Evolutionary conservation across 345 rosid species (phyloP), one percentile per base, ranked within the genome.

Genomic region (rapeseed (Brassica napus)): DNA sequence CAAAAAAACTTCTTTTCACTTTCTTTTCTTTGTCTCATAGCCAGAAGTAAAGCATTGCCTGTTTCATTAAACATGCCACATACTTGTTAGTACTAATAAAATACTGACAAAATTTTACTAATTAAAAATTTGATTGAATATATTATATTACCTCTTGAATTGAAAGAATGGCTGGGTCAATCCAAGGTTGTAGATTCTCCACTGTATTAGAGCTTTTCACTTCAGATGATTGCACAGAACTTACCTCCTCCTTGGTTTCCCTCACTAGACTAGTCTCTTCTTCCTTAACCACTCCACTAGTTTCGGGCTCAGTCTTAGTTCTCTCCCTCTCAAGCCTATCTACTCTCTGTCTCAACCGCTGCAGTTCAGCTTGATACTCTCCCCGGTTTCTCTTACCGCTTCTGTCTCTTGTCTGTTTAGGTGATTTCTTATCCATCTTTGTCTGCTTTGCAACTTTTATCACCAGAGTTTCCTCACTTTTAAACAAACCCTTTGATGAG

Each of bases 31-130:
- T 69, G 74, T 57, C 72, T 87, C 79, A 94, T 60, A 91, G 70
- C 97, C 98, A 92, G 68, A 91, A 95, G 87, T 86, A 69, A 37
- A 95, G 83, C 98, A 92, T 87, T 69, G 95, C 97, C 98, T 95
- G 96, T 77, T 79, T 72, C 74, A 42, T 65, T 2, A 65, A 34
- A 84, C 37, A 65, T 76, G 14, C 9, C 55, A 72, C 23, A 37
- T 44, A 11, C 10, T n/a, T 49, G 71, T 77, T 44, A 63, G 30
- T 74, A 3, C 9, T 79, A 34, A 44, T 57, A 4, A 78, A 44
- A 70, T 2, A 72, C 71, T 67, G 5, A 71, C 10, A 2, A 31
- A 66, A 16, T 9, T 26, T 65, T 12, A 65, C 2, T 10, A 65
- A 1, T 44, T 3, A 31, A n/a, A 65, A 71, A n/a, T 12, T 2